Evolutionary conservation across 192 early-diverging fungal genomes (phyloP), one percentile per base, ranked within the genome.

Genomic region (Haplosporangium gracile): DNA sequence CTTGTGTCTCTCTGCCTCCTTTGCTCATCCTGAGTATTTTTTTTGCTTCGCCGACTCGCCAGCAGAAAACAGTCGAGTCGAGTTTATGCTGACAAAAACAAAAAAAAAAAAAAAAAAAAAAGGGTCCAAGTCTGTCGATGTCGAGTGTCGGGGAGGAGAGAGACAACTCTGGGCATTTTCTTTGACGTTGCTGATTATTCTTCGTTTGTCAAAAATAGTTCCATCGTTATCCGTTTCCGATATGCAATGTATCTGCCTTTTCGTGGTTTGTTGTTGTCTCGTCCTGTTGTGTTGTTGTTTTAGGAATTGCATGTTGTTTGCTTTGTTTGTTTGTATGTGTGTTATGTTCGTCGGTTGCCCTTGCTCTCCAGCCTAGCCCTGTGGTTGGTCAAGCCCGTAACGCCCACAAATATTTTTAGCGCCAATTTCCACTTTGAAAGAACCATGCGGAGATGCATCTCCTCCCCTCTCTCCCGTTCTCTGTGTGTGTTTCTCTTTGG

Each of bases 381-480:
- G 51, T 79, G 78, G 78, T 72, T 79, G 78, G 78, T 73, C 76
- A 77, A 65, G 63, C 39, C 26, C 42, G 34, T 20, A 42, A 49
- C 42, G 63, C 40, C 60, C 60, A 57, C 68, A 24, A 69, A 70
- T 77, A 77, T 77, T 77, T 77, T 77, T 77, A 77, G 76, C 76
- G 76, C 45, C 76, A 38, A 76, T 42, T 49, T 77, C 63, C 40
- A 5, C 40, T 29, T 76, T 57, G 38, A 39, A 16, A 26, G 60
- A 60, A 65, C 75, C 75, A 76, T 76, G 75, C 75, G 60, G 75
- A 76, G 75, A 68, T 76, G 32, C n/a, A 55, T 34, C 13, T 22
- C 36, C 22, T 40, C 22, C 36, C 16, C 29, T 42, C 6, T 22
- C 10, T 74, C 26, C 32, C n/a, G n/a, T 16, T 76, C 9, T 76